Base-by-base conservation (phyloP, 768 basidiomycete genomes). In the Amanita rubescens region DNA sequence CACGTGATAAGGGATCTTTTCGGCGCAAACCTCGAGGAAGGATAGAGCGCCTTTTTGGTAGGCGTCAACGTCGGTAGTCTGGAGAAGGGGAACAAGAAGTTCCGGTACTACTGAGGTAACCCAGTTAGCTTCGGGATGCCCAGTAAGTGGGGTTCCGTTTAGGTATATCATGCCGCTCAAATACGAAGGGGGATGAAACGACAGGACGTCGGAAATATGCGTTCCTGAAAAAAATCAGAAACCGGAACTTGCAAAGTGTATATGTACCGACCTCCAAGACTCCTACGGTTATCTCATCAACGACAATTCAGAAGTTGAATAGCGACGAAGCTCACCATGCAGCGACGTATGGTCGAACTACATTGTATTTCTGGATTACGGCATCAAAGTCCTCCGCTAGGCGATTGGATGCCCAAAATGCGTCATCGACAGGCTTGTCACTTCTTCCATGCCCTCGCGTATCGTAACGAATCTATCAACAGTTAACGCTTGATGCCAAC, bases 381-480 rank as follows among this genome's bases (percentile, higher is more conserved):
- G 64, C 65, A 45, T 63, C 56, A 54, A 69, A 69, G 50, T 69
- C 65, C 14, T 67, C 64, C 3, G 67, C 63, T 1, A 66, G 53
- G 6, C 65, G 62, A 19, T 62, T 30, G 2, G 67, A 67, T 30
- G 58, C 57, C 61, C 66, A 69, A 3, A 62, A 56, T 15, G 56
- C 67, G 17, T 60, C 57, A 5, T 58, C 53, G 5, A 32, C 19
- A 0, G 70, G 65, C 35, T 67, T 68, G 4, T 60, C 66, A 35
- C 66, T 66, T 50, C 60, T 55, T 15, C 69, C 69, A 43, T 71
- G 67, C 5, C 71, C 70, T 25, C 69, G 63, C 25, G 64, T 34
- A 44, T 70, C 70, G 55, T 69, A 71, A 41, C 67, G 59, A 24
- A 71, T 65, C 65, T 71, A 24, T 14, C 20, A 11, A 27, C 0